These are phyloP conservation scores for Talaromyces ruber DNA, from an alignment of 495 filamentous ascomycete species.

Conservation along the genomic window DNA sequence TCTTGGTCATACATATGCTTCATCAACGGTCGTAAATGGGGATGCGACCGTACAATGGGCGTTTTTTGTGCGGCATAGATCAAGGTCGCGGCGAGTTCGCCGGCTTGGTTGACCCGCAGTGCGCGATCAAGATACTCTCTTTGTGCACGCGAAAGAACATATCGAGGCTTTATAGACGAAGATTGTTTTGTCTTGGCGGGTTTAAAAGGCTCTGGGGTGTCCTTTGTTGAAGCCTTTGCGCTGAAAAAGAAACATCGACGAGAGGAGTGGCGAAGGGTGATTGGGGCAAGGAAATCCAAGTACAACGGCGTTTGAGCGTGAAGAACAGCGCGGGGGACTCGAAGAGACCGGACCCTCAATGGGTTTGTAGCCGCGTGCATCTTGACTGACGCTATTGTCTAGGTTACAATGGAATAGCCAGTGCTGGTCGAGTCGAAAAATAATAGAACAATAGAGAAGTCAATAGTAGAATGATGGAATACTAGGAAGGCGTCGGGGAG, in stretches of 20 bases:
- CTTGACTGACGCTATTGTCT: not conserved
- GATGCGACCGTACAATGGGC: constrained; percentile 64
- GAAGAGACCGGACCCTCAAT: not conserved
- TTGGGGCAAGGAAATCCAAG: constrained; percentile 38
- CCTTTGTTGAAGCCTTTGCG: not conserved
- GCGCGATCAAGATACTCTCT: constrained; percentile 71
- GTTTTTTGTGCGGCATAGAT: constrained; percentile 80
- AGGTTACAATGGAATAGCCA: not conserved
- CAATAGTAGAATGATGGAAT: too few species aligned
- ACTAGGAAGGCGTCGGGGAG: too few species aligned
- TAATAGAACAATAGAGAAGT: too few species aligned
- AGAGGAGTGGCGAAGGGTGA: constrained; percentile 10
- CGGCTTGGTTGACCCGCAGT: constrained; percentile 84
- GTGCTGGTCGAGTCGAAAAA: not conserved
- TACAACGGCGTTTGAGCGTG: constrained; percentile 14
- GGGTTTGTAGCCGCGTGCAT: not conserved
- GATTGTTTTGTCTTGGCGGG: not conserved
- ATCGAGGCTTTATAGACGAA: constrained; percentile 32
- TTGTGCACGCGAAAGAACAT: constrained; percentile 61
- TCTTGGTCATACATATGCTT: constrained; percentile 98
- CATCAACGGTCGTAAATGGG: constrained; percentile 83
- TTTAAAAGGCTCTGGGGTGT: not conserved
- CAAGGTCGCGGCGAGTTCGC: constrained; percentile 77
- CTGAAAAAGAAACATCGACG: constrained; percentile 14
- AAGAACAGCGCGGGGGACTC: not conserved